These are phyloP conservation scores for Trametes coccinea DNA, from an alignment of 768 basidiomycete species.

Conservation along the genomic window DNA sequence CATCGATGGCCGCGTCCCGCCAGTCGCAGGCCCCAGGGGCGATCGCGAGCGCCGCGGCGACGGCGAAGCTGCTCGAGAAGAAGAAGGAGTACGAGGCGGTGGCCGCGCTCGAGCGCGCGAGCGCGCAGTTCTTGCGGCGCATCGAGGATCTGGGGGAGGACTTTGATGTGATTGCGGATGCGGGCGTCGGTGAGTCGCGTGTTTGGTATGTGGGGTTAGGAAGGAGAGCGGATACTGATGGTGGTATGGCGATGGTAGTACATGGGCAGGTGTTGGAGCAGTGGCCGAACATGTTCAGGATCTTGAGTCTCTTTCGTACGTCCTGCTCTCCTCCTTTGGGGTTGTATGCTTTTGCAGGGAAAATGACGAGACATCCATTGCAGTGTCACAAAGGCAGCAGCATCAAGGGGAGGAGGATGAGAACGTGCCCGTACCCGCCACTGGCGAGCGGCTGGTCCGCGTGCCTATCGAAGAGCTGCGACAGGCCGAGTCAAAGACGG, in stretches of 20 bases:
- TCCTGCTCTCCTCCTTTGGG: too few relatives aligned
- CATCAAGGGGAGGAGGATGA: conserved; percentile 29
- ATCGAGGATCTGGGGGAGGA: conserved; percentile 71
- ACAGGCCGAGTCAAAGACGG: conserved; percentile 24
- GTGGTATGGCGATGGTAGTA: conserved; percentile 39
- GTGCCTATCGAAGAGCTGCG: conserved; percentile 70
- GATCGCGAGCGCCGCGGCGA: conserved; percentile 47
- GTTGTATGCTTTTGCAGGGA: too few relatives aligned
- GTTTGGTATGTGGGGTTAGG: background rate
- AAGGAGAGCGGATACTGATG: too few relatives aligned
- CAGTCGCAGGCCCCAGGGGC: conserved; percentile 48
- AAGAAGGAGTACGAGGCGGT: conserved; percentile 82
- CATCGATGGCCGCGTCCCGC: conserved; percentile 54
- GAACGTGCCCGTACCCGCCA: conserved; percentile 22
- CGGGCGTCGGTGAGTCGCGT: conserved; percentile 55
- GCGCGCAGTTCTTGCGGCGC: conserved; percentile 61
- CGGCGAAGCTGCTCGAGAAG: conserved; percentile 66
- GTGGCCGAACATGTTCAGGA: conserved; percentile 84
- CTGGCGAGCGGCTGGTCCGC: conserved; percentile 69
- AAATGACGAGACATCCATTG: background rate
- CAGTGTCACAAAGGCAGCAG: conserved; percentile 53
- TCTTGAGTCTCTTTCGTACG: conserved; percentile 68
- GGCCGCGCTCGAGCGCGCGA: conserved; percentile 66
- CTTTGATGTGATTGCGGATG: conserved; percentile 75
- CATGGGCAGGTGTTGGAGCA: conserved; percentile 78